Conservation (phyloP, 2,329 filamentous ascomycete genomes). For the Acrocalymma vagum region DNA sequence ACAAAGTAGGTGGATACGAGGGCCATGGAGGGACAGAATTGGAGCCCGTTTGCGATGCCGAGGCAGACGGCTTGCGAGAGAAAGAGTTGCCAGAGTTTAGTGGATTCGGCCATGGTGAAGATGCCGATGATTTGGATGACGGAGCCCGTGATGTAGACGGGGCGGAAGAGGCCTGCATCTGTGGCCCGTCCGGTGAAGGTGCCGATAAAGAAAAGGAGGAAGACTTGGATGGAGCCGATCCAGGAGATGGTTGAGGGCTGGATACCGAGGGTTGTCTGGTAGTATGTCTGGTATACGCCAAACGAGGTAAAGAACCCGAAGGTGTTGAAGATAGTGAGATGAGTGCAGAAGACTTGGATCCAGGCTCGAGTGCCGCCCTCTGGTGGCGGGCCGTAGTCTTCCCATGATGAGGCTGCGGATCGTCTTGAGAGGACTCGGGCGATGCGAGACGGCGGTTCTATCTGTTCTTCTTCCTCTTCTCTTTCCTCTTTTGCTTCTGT, state of each 20-base stretch:
- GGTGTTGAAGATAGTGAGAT: constrained; percentile 64
- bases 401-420: constrained; percentile 29
- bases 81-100: constrained; percentile 43
- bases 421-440: constrained; percentile 29
- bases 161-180: constrained; percentile 40
- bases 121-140: constrained; percentile 44
- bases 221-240: constrained; percentile 43
- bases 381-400: constrained; percentile 38
- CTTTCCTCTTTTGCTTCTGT: too few relatives aligned
- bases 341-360: constrained; percentile 61
- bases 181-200: constrained; percentile 39
- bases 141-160: constrained; percentile 33
- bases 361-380: constrained; percentile 65
- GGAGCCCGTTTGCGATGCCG: constrained; percentile 61
- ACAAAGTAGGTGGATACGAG: constrained; percentile 57
- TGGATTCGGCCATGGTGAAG: constrained; percentile 37
- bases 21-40: constrained; percentile 62
- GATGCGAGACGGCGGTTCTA: constrained; percentile 8
- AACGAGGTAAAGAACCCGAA: constrained; percentile 65
- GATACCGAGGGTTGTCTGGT: constrained; percentile 50
- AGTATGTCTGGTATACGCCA: constrained; percentile 65
- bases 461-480: neutral
- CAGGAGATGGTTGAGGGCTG: constrained; percentile 45
- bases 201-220: constrained; percentile 40
- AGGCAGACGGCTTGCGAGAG: constrained; percentile 64